Evolutionary conservation across 495 filamentous ascomycete species (phyloP).

Genomic region (Cudoniella acicularis): DNA sequence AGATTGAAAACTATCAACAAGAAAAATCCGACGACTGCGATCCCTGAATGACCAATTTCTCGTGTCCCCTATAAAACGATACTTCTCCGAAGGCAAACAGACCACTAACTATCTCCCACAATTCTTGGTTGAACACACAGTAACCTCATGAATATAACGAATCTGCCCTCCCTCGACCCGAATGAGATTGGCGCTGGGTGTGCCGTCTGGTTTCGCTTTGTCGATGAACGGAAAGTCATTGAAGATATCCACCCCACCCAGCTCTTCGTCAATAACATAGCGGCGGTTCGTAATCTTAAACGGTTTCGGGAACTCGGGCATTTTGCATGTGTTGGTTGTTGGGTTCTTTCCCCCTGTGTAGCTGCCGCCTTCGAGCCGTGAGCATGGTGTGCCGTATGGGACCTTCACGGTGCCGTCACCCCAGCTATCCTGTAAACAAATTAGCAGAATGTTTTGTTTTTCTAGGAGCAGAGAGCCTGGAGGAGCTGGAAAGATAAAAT

Average conservation of each 20-base stretch:
- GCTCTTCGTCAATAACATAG: slow-evolving; percentile 42
- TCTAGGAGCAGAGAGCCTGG: too few relatives aligned
- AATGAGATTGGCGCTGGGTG: slow-evolving; percentile 35
- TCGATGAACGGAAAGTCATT: slow-evolving; percentile 38
- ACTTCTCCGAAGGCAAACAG: too few relatives aligned
- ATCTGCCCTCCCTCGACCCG: slow-evolving; percentile 36
- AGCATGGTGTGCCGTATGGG: slow-evolving; percentile 43
- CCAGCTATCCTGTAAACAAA: too few relatives aligned
- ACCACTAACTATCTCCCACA: slow-evolving; percentile 36
- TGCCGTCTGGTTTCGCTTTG: slow-evolving; percentile 25
- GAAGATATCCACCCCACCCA: slow-evolving; percentile 41
- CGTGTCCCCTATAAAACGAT: too few relatives aligned
- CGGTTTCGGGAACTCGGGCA: slow-evolving; percentile 31
- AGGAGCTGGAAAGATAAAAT: too few relatives aligned
- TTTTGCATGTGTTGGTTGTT: slow-evolving; percentile 33
- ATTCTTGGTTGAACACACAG: slow-evolving; percentile 27
- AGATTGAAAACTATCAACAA: too few relatives aligned
- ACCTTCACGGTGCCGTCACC: slow-evolving; percentile 36
- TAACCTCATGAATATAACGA: slow-evolving; percentile 37
- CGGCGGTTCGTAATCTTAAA: slow-evolving; percentile 33
- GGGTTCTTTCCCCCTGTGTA: slow-evolving; percentile 31
- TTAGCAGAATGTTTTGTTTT: too few relatives aligned
- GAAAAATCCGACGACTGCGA: too few relatives aligned
- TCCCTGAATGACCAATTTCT: too few relatives aligned
- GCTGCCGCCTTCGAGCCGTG: slow-evolving; percentile 42